phyloP scores from a whole-genome alignment of 306 rosid species.

The Cicer pinnatifidum region DNA sequence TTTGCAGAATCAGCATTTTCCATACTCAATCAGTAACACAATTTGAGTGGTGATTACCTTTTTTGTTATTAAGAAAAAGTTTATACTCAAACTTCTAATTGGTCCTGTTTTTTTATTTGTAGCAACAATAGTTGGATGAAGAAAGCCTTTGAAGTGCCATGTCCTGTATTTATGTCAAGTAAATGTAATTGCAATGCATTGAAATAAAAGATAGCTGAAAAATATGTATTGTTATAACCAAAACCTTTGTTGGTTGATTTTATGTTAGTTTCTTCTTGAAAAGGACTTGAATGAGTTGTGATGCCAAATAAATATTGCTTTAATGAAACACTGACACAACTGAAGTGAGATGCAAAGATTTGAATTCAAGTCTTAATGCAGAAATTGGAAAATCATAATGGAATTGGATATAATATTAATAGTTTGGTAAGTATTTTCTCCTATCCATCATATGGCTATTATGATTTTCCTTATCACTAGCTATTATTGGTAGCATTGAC shows the following conservation, averaged over 20 bases:
- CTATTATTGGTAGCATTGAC: neutral
- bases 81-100: slow-evolving; percentile 41
- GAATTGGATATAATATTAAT: neutral
- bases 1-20: slow-evolving; percentile 46
- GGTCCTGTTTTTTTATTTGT: slow-evolving; percentile 42
- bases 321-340: slow-evolving; percentile 32
- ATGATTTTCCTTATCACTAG: neutral
- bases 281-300: slow-evolving; percentile 22
- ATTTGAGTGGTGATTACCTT: slow-evolving; percentile 45
- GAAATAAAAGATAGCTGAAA: slow-evolving; percentile 39
- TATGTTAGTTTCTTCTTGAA: slow-evolving; percentile 28
- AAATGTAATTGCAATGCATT: slow-evolving; percentile 34
- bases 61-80: neutral
- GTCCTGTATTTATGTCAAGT: slow-evolving; percentile 12
- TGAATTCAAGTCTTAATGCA: neutral
- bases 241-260: slow-evolving; percentile 37
- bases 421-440: neutral
- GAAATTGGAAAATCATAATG: neutral
- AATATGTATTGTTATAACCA: slow-evolving; percentile 32
- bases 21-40: slow-evolving; percentile 42
- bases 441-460: neutral
- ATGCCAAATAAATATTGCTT: neutral
- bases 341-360: slow-evolving; percentile 15
- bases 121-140: slow-evolving; percentile 43
- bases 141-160: slow-evolving; percentile 31